A percentile compares a stretch with the other conserved stretches of the same genome.
Evolutionary conservation across 805 yeast species (phyloP).

Genomic region (Candida ipomoeae): DNA sequence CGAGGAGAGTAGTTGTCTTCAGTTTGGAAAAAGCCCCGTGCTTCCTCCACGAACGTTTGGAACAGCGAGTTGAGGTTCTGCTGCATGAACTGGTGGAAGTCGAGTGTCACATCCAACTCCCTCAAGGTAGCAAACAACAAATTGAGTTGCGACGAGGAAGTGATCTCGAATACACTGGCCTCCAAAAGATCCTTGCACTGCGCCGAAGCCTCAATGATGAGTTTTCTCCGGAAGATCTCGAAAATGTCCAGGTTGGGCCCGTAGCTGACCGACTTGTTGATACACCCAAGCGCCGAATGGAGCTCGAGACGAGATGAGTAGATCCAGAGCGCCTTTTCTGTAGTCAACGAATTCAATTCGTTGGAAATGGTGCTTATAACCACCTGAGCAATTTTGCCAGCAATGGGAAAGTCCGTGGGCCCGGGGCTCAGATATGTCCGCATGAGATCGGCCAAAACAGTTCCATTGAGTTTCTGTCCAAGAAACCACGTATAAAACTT

Average conservation of each 20-base stretch:
- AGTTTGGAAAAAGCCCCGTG: conserved; percentile 12
- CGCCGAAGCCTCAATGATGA: conserved; percentile 48
- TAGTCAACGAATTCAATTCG: conserved; percentile 26
- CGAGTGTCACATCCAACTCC: conserved; percentile 36
- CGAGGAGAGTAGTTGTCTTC: conserved; percentile 4
- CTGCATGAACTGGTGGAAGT: conserved; percentile 17
- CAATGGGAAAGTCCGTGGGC: background rate
- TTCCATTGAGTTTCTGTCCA: background rate
- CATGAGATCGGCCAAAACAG: background rate
- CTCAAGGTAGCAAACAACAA: conserved; percentile 43
- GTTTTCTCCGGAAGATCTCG: conserved; percentile 43
- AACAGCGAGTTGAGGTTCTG: conserved; percentile 15
- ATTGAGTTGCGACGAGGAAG: conserved; percentile 39
- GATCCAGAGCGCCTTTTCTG: conserved; percentile 20
- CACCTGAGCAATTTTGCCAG: background rate
- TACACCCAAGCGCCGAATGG: conserved; percentile 28
- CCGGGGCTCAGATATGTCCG: background rate
- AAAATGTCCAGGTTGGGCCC: conserved; percentile 26
- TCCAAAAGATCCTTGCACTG: conserved; percentile 48
- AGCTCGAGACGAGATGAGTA: conserved; percentile 38
- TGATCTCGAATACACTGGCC: conserved; percentile 43
- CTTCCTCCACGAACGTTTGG: conserved; percentile 12
- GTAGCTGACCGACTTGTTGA: conserved; percentile 1
- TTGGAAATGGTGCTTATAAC: conserved; percentile 29
- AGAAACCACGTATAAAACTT: conserved; percentile 18